Base-by-base conservation (phyloP, 2,329 filamentous ascomycete genomes). In the Ceratocystis variospora region DNA sequence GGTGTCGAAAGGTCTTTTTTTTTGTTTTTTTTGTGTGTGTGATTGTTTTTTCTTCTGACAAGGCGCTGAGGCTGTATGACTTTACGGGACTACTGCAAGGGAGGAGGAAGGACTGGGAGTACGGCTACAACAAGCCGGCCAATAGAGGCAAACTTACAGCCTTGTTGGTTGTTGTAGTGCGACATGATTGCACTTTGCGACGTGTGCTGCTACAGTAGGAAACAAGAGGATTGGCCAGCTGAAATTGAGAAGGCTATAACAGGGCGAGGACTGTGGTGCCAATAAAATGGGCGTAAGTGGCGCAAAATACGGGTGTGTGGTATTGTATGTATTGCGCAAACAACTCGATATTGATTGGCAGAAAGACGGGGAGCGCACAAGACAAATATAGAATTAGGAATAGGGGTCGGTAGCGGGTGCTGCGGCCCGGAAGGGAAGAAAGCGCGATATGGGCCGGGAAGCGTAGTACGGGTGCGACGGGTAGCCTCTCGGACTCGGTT, bases 141-240 rank as follows among this genome's bases (percentile, higher is more conserved):
- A 59, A 37, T 59, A 17, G 17, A 55, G 50, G 37, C 17, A 45
- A 46, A 67, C 66, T 67, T 50, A 67, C 66, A 65, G 57, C 64
- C 61, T 55, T 67, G 66, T 45, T 67, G 62, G 53, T 67, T 55
- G 33, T 67, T 67, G 59, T 67, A 67, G 59, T 65, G 66, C 57
- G 66, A 65, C 66, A 67, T 67, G 57, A 28, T 41, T 53, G 62
- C 33, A 45, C 33, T 31, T 48, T 55, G 12, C n/a, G 44, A 19
- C 22, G 25, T 25, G 25, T 41, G 10, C 12, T 53, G 48, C 25
- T 53, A 25, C 15, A 15, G 48, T 53, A 28, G 48, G 25, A 28
- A 15, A 25, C 22, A 7, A 25, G 19, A 53, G 15, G 22, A 53
- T 53, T 62, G 33, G 59, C 15, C n/a, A 33, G 22, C 28, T 25